Conservation (phyloP, 352 stramenopile genomes). For the Phytophthora pini region DNA sequence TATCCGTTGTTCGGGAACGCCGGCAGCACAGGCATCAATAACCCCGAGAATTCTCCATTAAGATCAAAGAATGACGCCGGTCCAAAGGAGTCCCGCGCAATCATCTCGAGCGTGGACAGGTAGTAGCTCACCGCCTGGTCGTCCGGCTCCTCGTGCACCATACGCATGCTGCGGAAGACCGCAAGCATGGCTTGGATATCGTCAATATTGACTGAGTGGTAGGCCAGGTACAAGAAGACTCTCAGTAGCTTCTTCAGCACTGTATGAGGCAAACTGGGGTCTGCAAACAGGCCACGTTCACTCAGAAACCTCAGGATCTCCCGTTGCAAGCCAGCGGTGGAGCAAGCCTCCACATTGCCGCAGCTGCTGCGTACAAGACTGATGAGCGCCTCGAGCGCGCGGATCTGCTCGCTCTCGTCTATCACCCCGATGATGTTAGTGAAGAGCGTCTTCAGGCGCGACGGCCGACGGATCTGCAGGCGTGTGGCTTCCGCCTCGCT, state of each 20-base stretch:
- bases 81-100: slow-evolving; percentile 82
- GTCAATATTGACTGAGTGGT: slow-evolving; percentile 79
- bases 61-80: slow-evolving; percentile 87
- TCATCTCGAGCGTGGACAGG: slow-evolving; percentile 86
- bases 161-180: slow-evolving; percentile 75
- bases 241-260: slow-evolving; percentile 83
- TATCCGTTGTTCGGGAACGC: slow-evolving; percentile 83
- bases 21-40: slow-evolving; percentile 73
- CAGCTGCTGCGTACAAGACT: slow-evolving; percentile 81
- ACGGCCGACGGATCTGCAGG: slow-evolving; percentile 70
- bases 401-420: slow-evolving; percentile 69
- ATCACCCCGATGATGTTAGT: slow-evolving; percentile 69
- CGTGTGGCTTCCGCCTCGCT: slow-evolving; percentile 61
- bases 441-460: slow-evolving; percentile 68
- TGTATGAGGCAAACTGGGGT: slow-evolving; percentile 57
- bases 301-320: slow-evolving; percentile 79
- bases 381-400: slow-evolving; percentile 74
- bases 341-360: slow-evolving; percentile 79
- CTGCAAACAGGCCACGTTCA: slow-evolving; percentile 67
- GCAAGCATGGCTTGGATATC: slow-evolving; percentile 85
- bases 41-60: slow-evolving; percentile 76
- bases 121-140: slow-evolving; percentile 81
- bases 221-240: slow-evolving; percentile 80
- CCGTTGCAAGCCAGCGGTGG: slow-evolving; percentile 69
- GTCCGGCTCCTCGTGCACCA: slow-evolving; percentile 72